Evolutionary conservation across 1,284 basidiomycete species (phyloP), one percentile per base, ranked within the genome.

Genomic region (Boletus semigastroideus): DNA sequence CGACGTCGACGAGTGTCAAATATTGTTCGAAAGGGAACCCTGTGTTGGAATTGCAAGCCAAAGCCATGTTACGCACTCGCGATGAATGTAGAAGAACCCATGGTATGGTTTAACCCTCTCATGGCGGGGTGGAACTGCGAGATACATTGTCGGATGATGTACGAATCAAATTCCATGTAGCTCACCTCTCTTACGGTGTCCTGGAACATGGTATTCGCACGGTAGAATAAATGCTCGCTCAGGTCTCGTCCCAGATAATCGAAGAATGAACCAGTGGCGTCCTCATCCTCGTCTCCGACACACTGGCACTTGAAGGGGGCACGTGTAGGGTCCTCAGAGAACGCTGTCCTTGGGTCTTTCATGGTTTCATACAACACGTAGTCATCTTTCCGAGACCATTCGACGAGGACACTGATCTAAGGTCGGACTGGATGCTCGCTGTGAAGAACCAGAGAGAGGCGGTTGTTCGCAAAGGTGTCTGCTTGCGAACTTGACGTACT

Each of bases 401-500:
- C 62, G 33, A 61, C 51, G 19, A 66, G 59, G 16, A 64, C 48
- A 30, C 30, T 46, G 25, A 57, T 19, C 38, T 73, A 53, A 40
- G 62, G 56, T 13, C 53, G 50, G 12, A 67, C 52, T 3, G 59
- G 50, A 38, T 65, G 63, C 39, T 59, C 54, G 3, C 59, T 67
- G 42, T 66, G 61, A 5, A 73, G 59, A 14, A 57, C 55, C n/a
- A 64, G 48, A 7, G 73, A 69, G 16, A 69, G 52, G 0, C 71
- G 70, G 42, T 69, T 74, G 58, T 70, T 69, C 20, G 66, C 57
- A 51, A 72, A 74, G 0, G 61, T 61, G 37, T 72, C 58, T 27
- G 52, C 57, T 17, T 59, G n/a, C n/a, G n/a, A n/a, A n/a, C n/a
- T n/a, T n/a, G n/a, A n/a, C n/a, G n/a, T n/a, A n/a, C n/a, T n/a